Evolutionary conservation across 2,329 filamentous ascomycete genomes (phyloP).

Genomic region (Pseudonectria foliicola): DNA sequence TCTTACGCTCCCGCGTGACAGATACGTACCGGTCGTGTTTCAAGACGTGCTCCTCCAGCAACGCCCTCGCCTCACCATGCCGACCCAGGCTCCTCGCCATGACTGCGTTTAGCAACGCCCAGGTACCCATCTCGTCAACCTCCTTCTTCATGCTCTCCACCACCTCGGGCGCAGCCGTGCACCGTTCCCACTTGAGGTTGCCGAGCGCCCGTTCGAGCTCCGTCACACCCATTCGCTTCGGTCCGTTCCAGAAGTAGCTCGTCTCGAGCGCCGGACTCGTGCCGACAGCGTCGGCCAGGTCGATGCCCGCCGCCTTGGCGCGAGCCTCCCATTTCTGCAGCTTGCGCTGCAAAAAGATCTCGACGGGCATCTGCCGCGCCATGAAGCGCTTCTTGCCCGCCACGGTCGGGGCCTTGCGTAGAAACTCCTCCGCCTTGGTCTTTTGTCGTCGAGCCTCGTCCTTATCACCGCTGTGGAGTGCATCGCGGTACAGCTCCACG

Average conservation of each 20-base stretch:
- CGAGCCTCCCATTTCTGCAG: conserved; percentile 81
- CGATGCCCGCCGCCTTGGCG: conserved; percentile 57
- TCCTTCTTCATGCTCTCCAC: conserved; percentile 42
- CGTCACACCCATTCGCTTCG: conserved; percentile 64
- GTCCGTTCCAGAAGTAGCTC: conserved; percentile 89
- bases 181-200: conserved; percentile 60
- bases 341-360: conserved; percentile 77
- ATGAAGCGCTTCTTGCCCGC: conserved; percentile 86
- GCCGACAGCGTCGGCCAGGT: conserved; percentile 73
- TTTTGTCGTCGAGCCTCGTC: conserved; percentile 50
- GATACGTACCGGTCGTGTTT: conserved; percentile 51
- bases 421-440: conserved; percentile 57
- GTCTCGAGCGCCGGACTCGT: conserved; percentile 81
- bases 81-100: conserved; percentile 57
- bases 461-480: conserved; percentile 29
- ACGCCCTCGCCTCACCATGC: conserved; percentile 55
- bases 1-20: background rate
- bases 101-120: conserved; percentile 59
- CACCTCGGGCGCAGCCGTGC: conserved; percentile 38
- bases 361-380: conserved; percentile 82
- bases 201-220: conserved; percentile 58
- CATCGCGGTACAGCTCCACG: conserved; percentile 71
- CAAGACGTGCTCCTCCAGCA: conserved; percentile 60
- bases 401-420: conserved; percentile 64
- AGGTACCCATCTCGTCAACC: conserved; percentile 55